phyloP scores from a whole-genome alignment of 75 land plant genomes.

The Cryptomeria japonica region DNA sequence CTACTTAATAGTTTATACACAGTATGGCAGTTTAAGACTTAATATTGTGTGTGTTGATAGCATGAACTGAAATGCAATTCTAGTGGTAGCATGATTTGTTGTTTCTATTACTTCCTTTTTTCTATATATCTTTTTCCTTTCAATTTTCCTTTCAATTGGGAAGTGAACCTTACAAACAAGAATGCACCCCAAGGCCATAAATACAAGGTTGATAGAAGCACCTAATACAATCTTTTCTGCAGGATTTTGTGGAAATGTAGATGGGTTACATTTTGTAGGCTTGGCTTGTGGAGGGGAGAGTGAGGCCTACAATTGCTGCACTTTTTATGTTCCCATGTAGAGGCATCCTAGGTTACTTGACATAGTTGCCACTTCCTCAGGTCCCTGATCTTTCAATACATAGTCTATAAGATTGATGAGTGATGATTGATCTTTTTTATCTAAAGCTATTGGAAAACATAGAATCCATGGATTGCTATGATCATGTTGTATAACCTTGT shows the following conservation, averaged over 20 bases:
- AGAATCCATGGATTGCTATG: background rate
- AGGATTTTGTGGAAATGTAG: conserved; percentile 76
- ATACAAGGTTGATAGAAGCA: background rate
- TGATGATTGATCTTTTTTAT: background rate
- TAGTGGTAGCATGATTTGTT: background rate
- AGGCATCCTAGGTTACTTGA: conserved; percentile 62
- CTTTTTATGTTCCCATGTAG: conserved; percentile 79
- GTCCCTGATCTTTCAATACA: conserved; percentile 12
- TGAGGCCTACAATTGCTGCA: conserved; percentile 54
- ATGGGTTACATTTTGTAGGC: conserved; percentile 56
- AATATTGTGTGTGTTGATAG: background rate
- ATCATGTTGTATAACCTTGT: background rate
- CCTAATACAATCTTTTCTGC: conserved; percentile 5
- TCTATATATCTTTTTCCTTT: background rate
- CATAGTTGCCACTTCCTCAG: conserved; percentile 72
- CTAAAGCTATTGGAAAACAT: no score
- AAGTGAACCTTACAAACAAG: background rate
- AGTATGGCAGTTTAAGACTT: background rate
- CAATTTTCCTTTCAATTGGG: background rate
- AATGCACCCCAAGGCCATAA: background rate
- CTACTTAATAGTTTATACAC: background rate
- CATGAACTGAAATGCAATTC: background rate
- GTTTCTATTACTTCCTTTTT: background rate
- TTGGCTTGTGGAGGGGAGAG: conserved; percentile 58
- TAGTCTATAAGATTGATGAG: background rate